Percentiles rank a stretch among this genome's conserved stretches.
These are phyloP conservation scores for Clarireedia hainanense DNA, from an alignment of 2,329 filamentous ascomycete species.

Conservation along the genomic window DNA sequence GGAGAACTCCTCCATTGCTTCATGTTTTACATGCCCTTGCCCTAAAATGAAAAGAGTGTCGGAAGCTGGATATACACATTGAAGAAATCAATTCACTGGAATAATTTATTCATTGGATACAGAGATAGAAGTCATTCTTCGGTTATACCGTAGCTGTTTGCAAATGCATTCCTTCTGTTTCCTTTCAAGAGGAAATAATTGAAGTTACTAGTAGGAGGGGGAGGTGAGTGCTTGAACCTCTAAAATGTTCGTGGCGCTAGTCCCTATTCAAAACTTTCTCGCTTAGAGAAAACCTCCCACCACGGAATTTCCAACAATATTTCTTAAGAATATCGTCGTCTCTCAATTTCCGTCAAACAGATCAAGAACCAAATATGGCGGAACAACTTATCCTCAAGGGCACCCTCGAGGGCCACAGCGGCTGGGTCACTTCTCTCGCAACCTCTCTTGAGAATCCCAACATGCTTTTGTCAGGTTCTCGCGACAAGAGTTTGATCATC, in stretches of 20 bases:
- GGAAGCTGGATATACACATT: no score
- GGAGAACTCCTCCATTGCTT: no score
- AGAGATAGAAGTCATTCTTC: no score
- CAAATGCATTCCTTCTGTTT: no score
- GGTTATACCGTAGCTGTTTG: no score
- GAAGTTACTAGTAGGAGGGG: no score
- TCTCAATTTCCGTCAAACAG: slow-evolving; percentile 14
- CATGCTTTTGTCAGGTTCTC: slow-evolving; percentile 96
- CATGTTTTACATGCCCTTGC: no score
- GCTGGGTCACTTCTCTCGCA: slow-evolving; percentile 98
- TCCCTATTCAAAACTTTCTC: neutral
- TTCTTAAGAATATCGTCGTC: slow-evolving; percentile 1
- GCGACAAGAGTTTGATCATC: slow-evolving; percentile 99
- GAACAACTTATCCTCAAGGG: slow-evolving; percentile 69
- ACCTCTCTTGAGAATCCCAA: slow-evolving; percentile 99
- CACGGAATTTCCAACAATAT: slow-evolving; percentile 10
- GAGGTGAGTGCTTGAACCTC: no score
- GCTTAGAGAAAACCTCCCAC: slow-evolving; percentile 10
- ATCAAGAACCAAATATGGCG: slow-evolving; percentile 27
- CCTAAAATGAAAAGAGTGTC: no score
- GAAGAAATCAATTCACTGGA: no score
- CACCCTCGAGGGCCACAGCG: slow-evolving; percentile 97
- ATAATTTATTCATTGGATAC: no score
- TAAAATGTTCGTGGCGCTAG: slow-evolving; percentile 4
- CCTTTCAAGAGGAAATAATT: no score